These are phyloP conservation scores for Globisporangium cederbergense DNA, from an alignment of 352 stramenopile species.

Conservation along the genomic window DNA sequence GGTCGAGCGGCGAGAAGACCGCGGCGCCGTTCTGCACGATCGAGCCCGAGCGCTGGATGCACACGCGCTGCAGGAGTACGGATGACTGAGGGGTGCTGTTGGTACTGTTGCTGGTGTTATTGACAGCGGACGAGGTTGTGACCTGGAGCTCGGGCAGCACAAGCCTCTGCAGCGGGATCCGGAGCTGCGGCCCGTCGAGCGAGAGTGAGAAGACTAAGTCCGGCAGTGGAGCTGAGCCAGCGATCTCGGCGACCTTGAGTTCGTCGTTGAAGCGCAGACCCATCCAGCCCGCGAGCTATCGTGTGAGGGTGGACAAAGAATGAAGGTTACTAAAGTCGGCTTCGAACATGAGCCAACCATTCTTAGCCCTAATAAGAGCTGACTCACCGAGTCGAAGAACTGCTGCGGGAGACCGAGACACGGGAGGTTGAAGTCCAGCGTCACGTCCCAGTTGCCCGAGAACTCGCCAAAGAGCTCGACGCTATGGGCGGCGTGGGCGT, in stretches of 20 bases:
- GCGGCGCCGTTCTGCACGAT: conserved; percentile 53
- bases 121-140: not conserved
- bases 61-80: conserved; percentile 25
- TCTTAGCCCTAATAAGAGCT: too few relatives aligned
- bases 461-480: conserved; percentile 50
- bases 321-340: not conserved
- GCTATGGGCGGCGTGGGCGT: not conserved
- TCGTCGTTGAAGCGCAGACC: conserved; percentile 42
- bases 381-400: conserved; percentile 54
- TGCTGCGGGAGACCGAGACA: conserved; percentile 57
- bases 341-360: not conserved
- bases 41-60: conserved; percentile 50
- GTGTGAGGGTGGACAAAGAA: not conserved
- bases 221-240: conserved; percentile 22
- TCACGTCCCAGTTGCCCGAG: conserved; percentile 54
- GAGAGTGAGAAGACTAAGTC: conserved; percentile 46
- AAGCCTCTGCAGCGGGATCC: conserved; percentile 43
- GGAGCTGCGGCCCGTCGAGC: conserved; percentile 25
- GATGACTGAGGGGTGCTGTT: conserved; percentile 8
- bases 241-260: conserved; percentile 43
- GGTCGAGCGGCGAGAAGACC: conserved; percentile 44
- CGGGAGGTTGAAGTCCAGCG: conserved; percentile 53
- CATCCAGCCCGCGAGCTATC: conserved; percentile 49
- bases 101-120: not conserved
- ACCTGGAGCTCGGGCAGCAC: conserved; percentile 32